Base-by-base conservation (phyloP, 345 rosid genomes). In the Linum lewisii region DNA sequence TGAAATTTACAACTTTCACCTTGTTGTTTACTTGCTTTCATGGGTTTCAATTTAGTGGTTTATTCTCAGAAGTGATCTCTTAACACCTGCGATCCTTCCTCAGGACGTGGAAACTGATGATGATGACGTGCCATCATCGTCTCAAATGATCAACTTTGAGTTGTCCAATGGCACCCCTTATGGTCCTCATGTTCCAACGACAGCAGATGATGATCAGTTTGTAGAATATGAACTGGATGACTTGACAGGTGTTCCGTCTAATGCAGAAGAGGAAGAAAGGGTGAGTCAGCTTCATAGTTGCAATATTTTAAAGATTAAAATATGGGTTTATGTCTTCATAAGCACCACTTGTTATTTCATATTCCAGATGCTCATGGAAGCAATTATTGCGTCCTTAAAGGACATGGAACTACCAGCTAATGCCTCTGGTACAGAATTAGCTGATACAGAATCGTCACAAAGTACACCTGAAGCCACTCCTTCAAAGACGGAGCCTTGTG, bases 291-390 rank as follows among this genome's bases (percentile, higher is more conserved):
- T 42, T 42, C 18, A 3, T 11, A 42, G 4, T 42, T 16, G 18
- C 13, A 29, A 9, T 42, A 42, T 42, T 11, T 16, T 42, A 16
- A 42, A 42, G 19, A 50, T 6, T 45, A 34, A 11, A 4, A 55
- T 56, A 24, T 50, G 66, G 52, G 29, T 63, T 51, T 45, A 32
- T 24, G 15, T 24, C 54, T 26, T 1, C 64, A 9, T 24, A 26
- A 2, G 18, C 22, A 59, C 50, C 58, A 47, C 42, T 69, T 58
- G 15, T 57, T 22, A 5, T 29, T 71, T 29, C 56, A 51, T 58
- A 9, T 61, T 60, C 62, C 84, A 85, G 98, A 91, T 91, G 98
- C 66, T 88, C 57, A 78, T 86, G 95, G 92, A 84, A 76, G 96
- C 96, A 3, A 75, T 86, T 63, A 76, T 84, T 56, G 75, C 78